Evolutionary conservation across 257 asterid genomes (phyloP).

Genomic region (Solanum lignicaule): DNA sequence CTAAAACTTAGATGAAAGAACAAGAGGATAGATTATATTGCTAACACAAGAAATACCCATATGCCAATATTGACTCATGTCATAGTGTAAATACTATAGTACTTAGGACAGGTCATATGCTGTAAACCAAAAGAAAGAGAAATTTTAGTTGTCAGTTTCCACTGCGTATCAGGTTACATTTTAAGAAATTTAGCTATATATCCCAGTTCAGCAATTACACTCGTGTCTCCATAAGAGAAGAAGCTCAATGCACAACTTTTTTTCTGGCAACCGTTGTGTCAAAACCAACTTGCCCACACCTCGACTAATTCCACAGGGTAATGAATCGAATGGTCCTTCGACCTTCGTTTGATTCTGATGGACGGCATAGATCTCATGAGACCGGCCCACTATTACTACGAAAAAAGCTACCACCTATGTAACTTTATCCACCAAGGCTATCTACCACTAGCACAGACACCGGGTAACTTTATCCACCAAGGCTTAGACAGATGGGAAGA

Average conservation of each 20-base stretch:
- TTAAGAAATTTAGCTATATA: not conserved
- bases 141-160: not conserved
- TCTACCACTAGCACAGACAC: not conserved
- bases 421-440: not conserved
- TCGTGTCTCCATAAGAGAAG: not conserved
- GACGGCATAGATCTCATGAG: too few relatives aligned
- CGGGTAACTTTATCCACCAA: not conserved
- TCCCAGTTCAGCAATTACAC: not conserved
- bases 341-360: too few relatives aligned
- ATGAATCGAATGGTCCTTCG: too few relatives aligned
- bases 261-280: not conserved
- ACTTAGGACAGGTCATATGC: not conserved
- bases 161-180: not conserved
- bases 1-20: not conserved
- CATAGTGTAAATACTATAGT: not conserved
- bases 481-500: not conserved
- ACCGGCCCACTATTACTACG: too few relatives aligned
- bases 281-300: not conserved
- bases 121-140: not conserved
- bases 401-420: too few relatives aligned
- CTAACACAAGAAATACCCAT: not conserved
- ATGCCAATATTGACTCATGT: not conserved
- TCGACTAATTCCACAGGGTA: not conserved
- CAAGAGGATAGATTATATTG: not conserved
- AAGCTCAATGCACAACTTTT: not conserved